Evolutionary conservation across 108 stramenopile genomes (phyloP).

Genomic region (Cyclotella baltica): DNA sequence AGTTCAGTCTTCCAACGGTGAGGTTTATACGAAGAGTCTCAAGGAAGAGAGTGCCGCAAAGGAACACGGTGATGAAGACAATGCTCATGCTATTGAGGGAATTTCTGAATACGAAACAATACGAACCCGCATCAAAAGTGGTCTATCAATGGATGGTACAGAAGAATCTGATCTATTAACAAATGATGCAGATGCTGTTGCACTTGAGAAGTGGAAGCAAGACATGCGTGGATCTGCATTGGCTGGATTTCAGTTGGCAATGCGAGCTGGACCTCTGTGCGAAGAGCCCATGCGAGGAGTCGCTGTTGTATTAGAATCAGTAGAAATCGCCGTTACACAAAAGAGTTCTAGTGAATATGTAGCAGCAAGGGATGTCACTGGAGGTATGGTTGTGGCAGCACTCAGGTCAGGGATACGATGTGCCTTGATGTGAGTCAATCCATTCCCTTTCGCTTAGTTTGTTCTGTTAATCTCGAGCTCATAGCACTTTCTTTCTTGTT

Average conservation of each 20-base stretch:
- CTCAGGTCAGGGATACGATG: conserved; percentile 82
- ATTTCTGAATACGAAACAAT: conserved; percentile 28
- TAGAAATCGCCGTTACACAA: conserved; percentile 76
- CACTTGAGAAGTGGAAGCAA: conserved; percentile 69
- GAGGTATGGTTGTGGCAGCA: conserved; percentile 84
- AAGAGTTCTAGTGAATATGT: conserved; percentile 18
- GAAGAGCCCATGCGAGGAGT: conserved; percentile 90
- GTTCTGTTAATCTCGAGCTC: neutral
- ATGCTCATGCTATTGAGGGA: conserved; percentile 24
- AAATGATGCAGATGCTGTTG: conserved; percentile 49
- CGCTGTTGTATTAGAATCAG: conserved; percentile 79
- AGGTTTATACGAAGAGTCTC: conserved; percentile 43
- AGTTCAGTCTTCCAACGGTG: conserved; percentile 50
- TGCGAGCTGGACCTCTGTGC: conserved; percentile 85
- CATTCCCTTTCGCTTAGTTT: neutral
- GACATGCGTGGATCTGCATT: conserved; percentile 78
- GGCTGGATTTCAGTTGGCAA: conserved; percentile 86
- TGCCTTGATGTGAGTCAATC: conserved; percentile 67
- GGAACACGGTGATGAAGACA: conserved; percentile 24
- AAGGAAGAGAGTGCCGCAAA: conserved; percentile 30
- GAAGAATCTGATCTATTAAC: neutral
- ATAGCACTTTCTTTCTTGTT: conserved; percentile 2
- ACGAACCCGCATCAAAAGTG: conserved; percentile 20
- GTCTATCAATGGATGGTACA: conserved; percentile 7
- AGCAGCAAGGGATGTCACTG: conserved; percentile 63